phyloP scores from a whole-genome alignment of 2,329 filamentous ascomycete species.

The Cercospora sesami region DNA sequence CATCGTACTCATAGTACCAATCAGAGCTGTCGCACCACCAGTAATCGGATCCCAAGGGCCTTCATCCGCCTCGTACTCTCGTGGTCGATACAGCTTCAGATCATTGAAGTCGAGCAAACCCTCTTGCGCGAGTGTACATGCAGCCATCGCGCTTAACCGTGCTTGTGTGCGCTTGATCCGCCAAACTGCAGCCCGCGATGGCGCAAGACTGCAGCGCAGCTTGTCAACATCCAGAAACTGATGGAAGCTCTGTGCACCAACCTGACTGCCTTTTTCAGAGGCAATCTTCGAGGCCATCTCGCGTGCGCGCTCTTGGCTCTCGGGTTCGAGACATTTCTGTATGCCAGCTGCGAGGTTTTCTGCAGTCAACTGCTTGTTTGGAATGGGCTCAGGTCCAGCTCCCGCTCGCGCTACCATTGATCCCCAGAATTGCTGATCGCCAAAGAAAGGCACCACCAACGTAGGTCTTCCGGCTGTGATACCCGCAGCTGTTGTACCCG shows the following conservation, averaged over 20 bases:
- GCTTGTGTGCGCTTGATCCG: slow-evolving; percentile 67
- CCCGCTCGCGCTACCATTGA: slow-evolving; percentile 53
- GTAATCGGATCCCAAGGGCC: slow-evolving; percentile 78
- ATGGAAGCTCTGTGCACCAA: slow-evolving; percentile 50
- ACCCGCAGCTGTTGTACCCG: slow-evolving; percentile 59
- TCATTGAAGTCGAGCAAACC: slow-evolving; percentile 67
- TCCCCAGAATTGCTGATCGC: slow-evolving; percentile 59
- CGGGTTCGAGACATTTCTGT: slow-evolving; percentile 44
- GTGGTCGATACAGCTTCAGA: slow-evolving; percentile 64
- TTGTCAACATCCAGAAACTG: slow-evolving; percentile 59
- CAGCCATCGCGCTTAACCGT: slow-evolving; percentile 70
- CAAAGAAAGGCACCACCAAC: slow-evolving; percentile 58
- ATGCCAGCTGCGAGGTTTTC: slow-evolving; percentile 51
- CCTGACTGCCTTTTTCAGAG: slow-evolving; percentile 44
- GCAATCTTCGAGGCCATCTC: slow-evolving; percentile 46
- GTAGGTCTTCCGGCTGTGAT: slow-evolving; percentile 55
- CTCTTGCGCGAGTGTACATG: slow-evolving; percentile 65
- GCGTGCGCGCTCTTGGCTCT: slow-evolving; percentile 41
- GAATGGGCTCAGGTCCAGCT: slow-evolving; percentile 53
- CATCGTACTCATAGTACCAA: slow-evolving; percentile 80
- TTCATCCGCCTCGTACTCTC: slow-evolving; percentile 74
- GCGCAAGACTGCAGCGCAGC: slow-evolving; percentile 69
- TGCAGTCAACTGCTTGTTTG: slow-evolving; percentile 48
- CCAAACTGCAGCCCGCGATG: slow-evolving; percentile 72
- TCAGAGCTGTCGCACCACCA: slow-evolving; percentile 71